Percentiles rank a stretch among this genome's conserved stretches.
Conservation (phyloP, 2,329 filamentous ascomycete species). For the Diaporthe capsici region DNA sequence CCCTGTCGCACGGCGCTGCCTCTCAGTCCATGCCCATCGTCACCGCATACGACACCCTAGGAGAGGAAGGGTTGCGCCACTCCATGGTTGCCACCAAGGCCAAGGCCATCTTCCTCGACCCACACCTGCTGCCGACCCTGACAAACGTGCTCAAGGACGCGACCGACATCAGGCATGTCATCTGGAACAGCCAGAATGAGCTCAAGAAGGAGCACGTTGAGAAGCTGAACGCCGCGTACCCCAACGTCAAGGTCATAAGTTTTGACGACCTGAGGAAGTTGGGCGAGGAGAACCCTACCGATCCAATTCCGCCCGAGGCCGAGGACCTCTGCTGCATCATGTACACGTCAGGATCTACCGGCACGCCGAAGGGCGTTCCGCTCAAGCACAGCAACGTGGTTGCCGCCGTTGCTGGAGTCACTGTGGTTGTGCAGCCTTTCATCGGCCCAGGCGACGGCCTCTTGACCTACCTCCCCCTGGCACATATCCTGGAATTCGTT, state of each 20-base stretch:
- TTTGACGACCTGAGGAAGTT: constrained; percentile 66
- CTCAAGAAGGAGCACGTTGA: constrained; percentile 65
- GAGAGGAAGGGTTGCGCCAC: constrained; percentile 81
- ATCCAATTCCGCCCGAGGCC: constrained; percentile 76
- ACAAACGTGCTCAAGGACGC: constrained; percentile 68
- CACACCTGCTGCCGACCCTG: constrained; percentile 74
- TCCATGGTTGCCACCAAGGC: constrained; percentile 80
- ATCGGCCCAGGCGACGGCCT: constrained; percentile 84
- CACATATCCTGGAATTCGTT: constrained; percentile 91
- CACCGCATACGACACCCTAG: constrained; percentile 86
- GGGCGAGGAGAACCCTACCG: constrained; percentile 74
- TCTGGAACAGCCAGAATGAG: constrained; percentile 69
- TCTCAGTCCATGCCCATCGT: constrained; percentile 88
- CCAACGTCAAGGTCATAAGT: constrained; percentile 62
- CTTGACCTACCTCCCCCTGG: constrained; percentile 86
- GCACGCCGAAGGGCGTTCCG: constrained; percentile 85
- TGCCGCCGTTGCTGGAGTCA: constrained; percentile 83
- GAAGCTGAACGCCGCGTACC: constrained; percentile 64
- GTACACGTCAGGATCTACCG: constrained; percentile 85
- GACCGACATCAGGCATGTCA: constrained; percentile 63
- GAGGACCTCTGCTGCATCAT: constrained; percentile 84
- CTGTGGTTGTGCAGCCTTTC: constrained; percentile 81
- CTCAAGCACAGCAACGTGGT: constrained; percentile 82
- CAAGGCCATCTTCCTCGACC: constrained; percentile 81
- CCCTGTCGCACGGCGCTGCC: constrained; percentile 65